Conservation (phyloP, 176 grass and related monocot genomes). For the Oryza longistaminata region DNA sequence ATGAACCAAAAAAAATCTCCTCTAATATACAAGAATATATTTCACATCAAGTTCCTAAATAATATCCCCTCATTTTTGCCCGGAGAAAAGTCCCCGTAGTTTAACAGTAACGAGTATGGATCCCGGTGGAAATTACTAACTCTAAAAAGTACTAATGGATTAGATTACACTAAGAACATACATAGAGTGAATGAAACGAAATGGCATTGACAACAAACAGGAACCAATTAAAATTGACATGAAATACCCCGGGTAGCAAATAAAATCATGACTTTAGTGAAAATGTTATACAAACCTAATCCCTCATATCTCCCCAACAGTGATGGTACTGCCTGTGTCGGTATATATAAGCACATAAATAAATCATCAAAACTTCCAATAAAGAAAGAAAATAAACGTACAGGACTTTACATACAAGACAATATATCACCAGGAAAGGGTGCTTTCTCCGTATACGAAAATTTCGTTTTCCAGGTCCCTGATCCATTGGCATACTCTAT, state of each 20-base stretch:
- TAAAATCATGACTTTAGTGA: not conserved
- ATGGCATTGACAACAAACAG: not conserved
- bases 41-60: not conserved
- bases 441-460: slow-evolving; percentile 87
- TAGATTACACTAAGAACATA: not conserved
- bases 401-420: slow-evolving; percentile 42
- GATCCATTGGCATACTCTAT: slow-evolving; percentile 95
- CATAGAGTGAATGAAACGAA: not conserved
- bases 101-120: not conserved
- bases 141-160: not conserved
- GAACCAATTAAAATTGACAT: not conserved
- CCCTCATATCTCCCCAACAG: slow-evolving; percentile 58
- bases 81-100: too few species aligned
- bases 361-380: slow-evolving; percentile 43
- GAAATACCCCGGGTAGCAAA: not conserved
- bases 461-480: slow-evolving; percentile 92
- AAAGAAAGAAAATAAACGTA: slow-evolving; percentile 2
- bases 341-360: slow-evolving; percentile 53
- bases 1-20: too few species aligned
- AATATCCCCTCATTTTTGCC: not conserved
- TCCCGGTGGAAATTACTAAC: not conserved
- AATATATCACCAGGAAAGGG: slow-evolving; percentile 95
- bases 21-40: not conserved
- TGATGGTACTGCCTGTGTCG: slow-evolving; percentile 62
- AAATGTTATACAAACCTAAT: slow-evolving; percentile 39